Percentiles rank a stretch among this genome's conserved stretches.
Evolutionary conservation across 2,329 filamentous ascomycete genomes (phyloP).

Genomic region (Sclerotinia glacialis): DNA sequence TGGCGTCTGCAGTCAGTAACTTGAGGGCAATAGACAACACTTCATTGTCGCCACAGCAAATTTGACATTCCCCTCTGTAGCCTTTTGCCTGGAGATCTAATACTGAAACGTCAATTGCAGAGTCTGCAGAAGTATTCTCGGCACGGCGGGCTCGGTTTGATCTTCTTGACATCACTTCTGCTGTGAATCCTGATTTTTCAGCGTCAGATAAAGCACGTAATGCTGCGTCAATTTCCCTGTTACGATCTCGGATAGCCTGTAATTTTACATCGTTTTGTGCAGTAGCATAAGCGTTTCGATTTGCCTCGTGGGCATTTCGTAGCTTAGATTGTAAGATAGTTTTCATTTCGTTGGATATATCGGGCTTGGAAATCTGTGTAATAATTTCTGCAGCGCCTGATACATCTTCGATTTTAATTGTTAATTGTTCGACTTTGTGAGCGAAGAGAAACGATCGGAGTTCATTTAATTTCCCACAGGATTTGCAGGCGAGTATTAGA

Average conservation of each 20-base stretch:
- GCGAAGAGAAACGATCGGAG: neutral
- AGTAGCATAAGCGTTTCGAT: neutral
- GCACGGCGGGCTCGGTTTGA: neutral
- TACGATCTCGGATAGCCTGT: neutral
- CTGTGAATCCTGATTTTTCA: neutral
- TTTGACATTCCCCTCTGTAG: neutral
- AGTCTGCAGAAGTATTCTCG: neutral
- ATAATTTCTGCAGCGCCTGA: neutral
- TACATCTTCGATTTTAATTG: neutral
- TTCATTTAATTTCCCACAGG: neutral
- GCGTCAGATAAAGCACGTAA: neutral
- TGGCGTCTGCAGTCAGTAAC: neutral
- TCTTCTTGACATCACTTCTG: neutral
- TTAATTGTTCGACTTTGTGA: neutral
- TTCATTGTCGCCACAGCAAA: neutral
- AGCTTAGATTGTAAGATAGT: neutral
- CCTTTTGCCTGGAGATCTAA: neutral
- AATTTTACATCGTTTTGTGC: neutral
- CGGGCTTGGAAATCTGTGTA: neutral
- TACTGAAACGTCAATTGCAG: neutral
- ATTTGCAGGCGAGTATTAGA: slow-evolving; percentile 3
- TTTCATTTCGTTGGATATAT: neutral
- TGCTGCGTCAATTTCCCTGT: neutral
- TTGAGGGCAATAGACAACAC: neutral
- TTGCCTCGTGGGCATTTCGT: neutral